Evolutionary conservation across 768 basidiomycete genomes (phyloP).

Genomic region (Boletus rufocinnamomeus): DNA sequence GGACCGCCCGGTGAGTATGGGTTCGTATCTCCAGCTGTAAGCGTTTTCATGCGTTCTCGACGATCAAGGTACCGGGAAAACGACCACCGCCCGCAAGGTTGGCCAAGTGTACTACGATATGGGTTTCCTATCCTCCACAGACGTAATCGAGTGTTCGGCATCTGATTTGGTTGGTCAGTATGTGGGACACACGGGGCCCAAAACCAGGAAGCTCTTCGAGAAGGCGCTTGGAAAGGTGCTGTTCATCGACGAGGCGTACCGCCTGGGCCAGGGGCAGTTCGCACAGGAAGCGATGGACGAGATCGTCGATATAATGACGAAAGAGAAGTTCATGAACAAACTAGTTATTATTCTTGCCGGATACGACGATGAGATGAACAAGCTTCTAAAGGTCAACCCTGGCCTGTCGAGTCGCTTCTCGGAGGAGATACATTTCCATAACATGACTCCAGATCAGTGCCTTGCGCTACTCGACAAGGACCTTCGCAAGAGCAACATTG

Average conservation of each 20-base stretch:
- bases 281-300: slow-evolving; percentile 76
- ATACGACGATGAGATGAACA: slow-evolving; percentile 68
- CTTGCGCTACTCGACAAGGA: slow-evolving; percentile 50
- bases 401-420: slow-evolving; percentile 72
- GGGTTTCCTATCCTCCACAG: slow-evolving; percentile 50
- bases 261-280: slow-evolving; percentile 60
- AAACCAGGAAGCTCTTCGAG: slow-evolving; percentile 58
- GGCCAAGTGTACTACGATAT: slow-evolving; percentile 65
- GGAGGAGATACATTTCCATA: slow-evolving; percentile 54
- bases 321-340: slow-evolving; percentile 56
- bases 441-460: slow-evolving; percentile 53
- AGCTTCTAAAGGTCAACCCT: slow-evolving; percentile 56
- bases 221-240: slow-evolving; percentile 67
- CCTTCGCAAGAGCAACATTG: slow-evolving; percentile 46
- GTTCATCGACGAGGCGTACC: slow-evolving; percentile 74
- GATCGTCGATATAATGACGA: slow-evolving; percentile 61
- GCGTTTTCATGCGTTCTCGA: background rate
- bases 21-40: no score
- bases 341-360: slow-evolving; percentile 70
- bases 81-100: slow-evolving; percentile 61
- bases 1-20: slow-evolving; percentile 61
- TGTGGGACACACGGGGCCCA: slow-evolving; percentile 72
- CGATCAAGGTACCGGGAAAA: slow-evolving; percentile 59
- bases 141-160: slow-evolving; percentile 70
- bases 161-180: slow-evolving; percentile 70